Evolutionary conservation across 192 early-diverging fungal species (phyloP).

Genomic region (Podila minutissima): DNA sequence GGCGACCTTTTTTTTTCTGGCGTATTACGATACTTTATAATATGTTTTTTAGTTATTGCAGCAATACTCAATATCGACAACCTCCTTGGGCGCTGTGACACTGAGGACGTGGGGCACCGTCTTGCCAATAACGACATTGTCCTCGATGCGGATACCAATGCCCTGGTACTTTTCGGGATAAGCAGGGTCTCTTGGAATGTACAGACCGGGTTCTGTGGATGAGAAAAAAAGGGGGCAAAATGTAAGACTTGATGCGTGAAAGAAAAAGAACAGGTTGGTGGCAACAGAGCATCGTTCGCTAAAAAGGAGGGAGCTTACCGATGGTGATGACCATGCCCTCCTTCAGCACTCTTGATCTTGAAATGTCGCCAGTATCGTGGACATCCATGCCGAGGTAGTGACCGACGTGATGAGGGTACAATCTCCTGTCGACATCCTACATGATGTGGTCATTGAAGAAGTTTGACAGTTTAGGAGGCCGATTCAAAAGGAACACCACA

Average conservation of each 20-base stretch:
- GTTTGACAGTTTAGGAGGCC: background rate
- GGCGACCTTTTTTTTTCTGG: background rate
- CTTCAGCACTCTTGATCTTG: constrained; percentile 75
- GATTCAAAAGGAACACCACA: background rate
- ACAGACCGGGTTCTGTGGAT: constrained; percentile 85
- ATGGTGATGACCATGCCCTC: constrained; percentile 93
- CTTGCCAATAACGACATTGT: constrained; percentile 88
- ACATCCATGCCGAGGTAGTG: constrained; percentile 97
- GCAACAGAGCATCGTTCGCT: no score
- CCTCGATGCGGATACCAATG: constrained; percentile 96
- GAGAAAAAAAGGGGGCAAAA: background rate
- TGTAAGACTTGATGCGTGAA: background rate
- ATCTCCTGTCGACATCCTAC: constrained; percentile 77
- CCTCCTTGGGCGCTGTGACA: constrained; percentile 82
- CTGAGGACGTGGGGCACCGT: constrained; percentile 76
- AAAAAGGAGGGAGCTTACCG: constrained; percentile 44
- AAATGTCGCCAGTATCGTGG: constrained; percentile 85
- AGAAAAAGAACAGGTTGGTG: no score
- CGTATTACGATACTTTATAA: background rate
- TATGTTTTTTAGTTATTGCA: constrained; percentile 8
- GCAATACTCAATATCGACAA: constrained; percentile 81
- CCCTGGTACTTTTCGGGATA: constrained; percentile 88
- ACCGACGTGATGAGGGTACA: constrained; percentile 96
- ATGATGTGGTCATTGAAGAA: background rate
- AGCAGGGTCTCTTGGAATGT: constrained; percentile 78